Base-by-base conservation (phyloP, 768 basidiomycete species). In the Suillus plorans region DNA sequence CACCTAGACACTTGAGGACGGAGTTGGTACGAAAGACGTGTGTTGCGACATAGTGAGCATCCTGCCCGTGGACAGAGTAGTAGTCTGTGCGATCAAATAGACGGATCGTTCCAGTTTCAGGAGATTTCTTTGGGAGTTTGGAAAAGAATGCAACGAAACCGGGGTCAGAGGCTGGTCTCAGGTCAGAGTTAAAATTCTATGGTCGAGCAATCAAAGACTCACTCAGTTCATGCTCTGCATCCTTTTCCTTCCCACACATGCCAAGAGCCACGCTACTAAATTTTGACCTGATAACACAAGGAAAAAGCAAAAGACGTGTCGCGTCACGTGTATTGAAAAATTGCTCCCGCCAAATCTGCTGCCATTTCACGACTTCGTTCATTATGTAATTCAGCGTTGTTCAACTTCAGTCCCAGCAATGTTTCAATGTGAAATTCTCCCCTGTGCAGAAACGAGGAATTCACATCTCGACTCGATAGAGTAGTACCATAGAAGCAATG, bases 1-100 rank as follows among this genome's bases (percentile, higher is more conserved):
- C 73, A 7, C 97, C 97, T 49, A 97, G 87, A 73, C 93, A 91
- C 76, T 97, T 97, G 77, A 99, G 84, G 64, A 98, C 95, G 1
- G 93, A 90, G 70, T 93, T 91, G 4, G 97, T 99, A 63, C 86
- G 90, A 70, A 86, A 95, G 61, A 92, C 87, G 69, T 93, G 84
- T 22, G 87, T 81, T 5, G 97, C 96, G 67, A 97, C 87, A 68
- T 88, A 94, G n/a, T 47, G 79, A 1, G 97, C 97, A 76, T 98
- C 96, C 5, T 86, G 78, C 0, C 95, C 95, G 72, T 98, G 94
- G 1, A 88, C 89, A n/a, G 89, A 87, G 79, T 94, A 98, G 77
- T 85, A 98, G 18, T 91, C 88, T 70, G 83, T 84, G 31, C 95
- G 88, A 71, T 89, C 87, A 74, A 99, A 98, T 18, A 99, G 86